These are phyloP conservation scores for Rhodosporidiobolus sp. DNA, from an alignment of 768 basidiomycete genomes.

Conservation along the genomic window DNA sequence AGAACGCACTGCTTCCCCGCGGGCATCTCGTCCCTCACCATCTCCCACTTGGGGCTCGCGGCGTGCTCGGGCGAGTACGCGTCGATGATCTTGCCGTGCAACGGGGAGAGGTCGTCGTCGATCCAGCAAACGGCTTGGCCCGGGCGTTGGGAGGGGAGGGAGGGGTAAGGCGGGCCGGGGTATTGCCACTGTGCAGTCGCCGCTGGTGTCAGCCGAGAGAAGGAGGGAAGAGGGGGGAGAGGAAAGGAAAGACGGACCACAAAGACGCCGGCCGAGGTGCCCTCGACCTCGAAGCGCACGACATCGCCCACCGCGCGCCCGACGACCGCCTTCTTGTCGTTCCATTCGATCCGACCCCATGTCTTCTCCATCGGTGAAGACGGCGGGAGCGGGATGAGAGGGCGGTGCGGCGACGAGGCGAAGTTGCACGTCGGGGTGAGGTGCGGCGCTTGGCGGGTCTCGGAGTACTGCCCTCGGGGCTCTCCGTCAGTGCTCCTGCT, in stretches of 20 bases:
- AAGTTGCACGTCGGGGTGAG: too few relatives aligned
- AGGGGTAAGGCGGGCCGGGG: too few relatives aligned
- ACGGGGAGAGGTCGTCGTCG: background rate
- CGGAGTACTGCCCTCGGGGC: too few relatives aligned
- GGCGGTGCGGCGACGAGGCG: too few relatives aligned
- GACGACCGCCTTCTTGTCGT: slow-evolving; percentile 6
- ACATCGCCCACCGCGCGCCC: background rate
- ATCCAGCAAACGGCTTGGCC: slow-evolving; percentile 15
- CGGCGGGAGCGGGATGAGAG: too few relatives aligned
- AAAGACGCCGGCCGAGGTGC: slow-evolving; percentile 5
- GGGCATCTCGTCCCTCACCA: background rate
- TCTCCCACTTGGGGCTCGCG: background rate
- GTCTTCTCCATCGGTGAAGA: too few relatives aligned
- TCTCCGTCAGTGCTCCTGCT: too few relatives aligned
- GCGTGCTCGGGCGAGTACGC: background rate
- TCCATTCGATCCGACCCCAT: slow-evolving; percentile 26
- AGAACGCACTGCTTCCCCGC: slow-evolving; percentile 12
- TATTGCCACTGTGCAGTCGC: slow-evolving; percentile 1
- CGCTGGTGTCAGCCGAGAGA: background rate
- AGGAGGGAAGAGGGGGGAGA: background rate
- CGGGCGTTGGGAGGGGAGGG: background rate
- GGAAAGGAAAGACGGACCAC: background rate
- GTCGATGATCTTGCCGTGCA: background rate
- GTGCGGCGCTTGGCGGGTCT: too few relatives aligned
- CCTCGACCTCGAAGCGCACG: slow-evolving; percentile 3